Evolutionary conservation across 1,284 basidiomycete genomes (phyloP), one percentile per base, ranked within the genome.

Genomic region (Clitocybe nebularis): DNA sequence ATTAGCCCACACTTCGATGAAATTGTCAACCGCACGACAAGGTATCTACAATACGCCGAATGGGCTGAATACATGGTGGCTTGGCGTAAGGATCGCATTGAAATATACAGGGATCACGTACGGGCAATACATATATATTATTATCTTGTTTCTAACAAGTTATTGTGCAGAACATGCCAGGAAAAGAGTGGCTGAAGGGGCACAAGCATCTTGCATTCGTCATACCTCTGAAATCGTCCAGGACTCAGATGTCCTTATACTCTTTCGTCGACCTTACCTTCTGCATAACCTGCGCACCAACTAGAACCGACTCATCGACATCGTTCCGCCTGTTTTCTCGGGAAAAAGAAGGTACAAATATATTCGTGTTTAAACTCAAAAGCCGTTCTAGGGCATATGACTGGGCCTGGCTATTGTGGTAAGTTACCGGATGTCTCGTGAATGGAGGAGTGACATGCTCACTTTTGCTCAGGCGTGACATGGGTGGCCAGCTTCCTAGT

Each of bases 371-470:
- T 61, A 89, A 91, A 55, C 59, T 66, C 21, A 87, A 82, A 63
- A 79, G 75, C 46, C 76, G 84, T 9, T 79, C 83, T 9, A 69
- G 86, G 39, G 83, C 84, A 1, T 69, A 74, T 20, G 90, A 93
- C 59, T 93, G 90, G 91, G 67, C 80, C 34, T 93, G 89, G 89
- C 74, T 79, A 45, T 63, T 93, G 35, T 88, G 88, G 85, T 83
- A 48, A 39, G 68, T 23, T 6, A 17, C 36, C 9, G 8, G 10
- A 17, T 16, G 14, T 37, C 26, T 53, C 32, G 30, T n/a, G 5
- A 28, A 34, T 29, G 10, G 45, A 24, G 29, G n/a, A 16, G 26
- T 46, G 7, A 43, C 14, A 35, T 36, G n/a, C 7, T 49, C n/a
- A 11, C 29, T 23, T 1, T 33, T 5, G 36, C 32, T n/a, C 23